A percentile compares a stretch with the other conserved stretches of the same genome.
Conservation (phyloP, 2,329 filamentous ascomycete genomes). For the Verticillium albo-atrum region DNA sequence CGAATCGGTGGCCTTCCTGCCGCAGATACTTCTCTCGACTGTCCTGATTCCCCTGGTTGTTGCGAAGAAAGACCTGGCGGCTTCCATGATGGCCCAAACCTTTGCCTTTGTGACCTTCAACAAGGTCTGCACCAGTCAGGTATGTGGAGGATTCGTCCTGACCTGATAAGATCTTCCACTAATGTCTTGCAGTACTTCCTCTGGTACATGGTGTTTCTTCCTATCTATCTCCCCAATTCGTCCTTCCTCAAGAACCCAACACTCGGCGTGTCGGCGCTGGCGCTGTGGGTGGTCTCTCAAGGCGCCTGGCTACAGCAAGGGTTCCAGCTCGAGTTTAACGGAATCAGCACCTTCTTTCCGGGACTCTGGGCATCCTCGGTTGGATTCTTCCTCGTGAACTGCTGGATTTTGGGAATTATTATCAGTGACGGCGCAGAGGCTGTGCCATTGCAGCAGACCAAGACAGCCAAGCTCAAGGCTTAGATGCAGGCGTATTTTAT, state of each 20-base stretch:
- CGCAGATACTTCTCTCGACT: conserved; percentile 78
- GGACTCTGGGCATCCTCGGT: conserved; percentile 75
- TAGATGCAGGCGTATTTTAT: too few species aligned
- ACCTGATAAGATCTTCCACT: conserved; percentile 2
- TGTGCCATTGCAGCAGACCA: background rate
- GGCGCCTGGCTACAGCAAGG: conserved; percentile 71
- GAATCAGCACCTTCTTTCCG: conserved; percentile 76
- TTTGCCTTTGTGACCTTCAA: conserved; percentile 98
- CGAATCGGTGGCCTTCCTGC: conserved; percentile 82
- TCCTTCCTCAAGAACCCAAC: conserved; percentile 58
- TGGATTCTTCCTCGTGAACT: conserved; percentile 79
- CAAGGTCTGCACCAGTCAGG: conserved; percentile 98
- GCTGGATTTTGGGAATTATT: conserved; percentile 80
- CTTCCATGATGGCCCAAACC: conserved; percentile 88
- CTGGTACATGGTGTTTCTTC: conserved; percentile 94
- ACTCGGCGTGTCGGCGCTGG: conserved; percentile 61
- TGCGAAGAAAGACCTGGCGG: conserved; percentile 75
- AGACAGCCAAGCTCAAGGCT: background rate
- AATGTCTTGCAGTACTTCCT: conserved; percentile 75
- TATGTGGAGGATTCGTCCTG: conserved; percentile 34
- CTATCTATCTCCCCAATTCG: conserved; percentile 81
- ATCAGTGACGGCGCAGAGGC: conserved; percentile 57
- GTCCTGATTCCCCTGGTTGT: conserved; percentile 70
- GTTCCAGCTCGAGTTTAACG: conserved; percentile 74
- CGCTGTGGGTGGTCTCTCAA: conserved; percentile 74